Percentiles rank a stretch among this genome's conserved stretches.
Evolutionary conservation across 306 rosid species (phyloP).

Genomic region (Dryas drummondii): DNA sequence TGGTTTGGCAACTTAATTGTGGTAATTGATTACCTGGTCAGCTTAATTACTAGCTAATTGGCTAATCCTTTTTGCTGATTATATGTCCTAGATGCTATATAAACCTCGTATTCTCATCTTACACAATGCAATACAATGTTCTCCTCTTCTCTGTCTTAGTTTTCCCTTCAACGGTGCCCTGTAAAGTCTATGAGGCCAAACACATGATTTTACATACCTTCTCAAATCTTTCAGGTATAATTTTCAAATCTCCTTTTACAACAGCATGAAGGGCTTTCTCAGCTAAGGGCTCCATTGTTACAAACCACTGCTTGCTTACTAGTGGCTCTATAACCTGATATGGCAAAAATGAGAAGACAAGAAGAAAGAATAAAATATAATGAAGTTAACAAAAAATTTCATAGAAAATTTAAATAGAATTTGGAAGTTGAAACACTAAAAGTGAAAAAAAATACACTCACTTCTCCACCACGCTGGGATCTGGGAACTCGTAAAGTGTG

Average conservation of each 20-base stretch:
- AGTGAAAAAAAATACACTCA: constrained; percentile 37
- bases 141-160: too few species aligned
- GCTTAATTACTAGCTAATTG: too few species aligned
- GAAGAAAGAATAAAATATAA: background rate
- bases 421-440: background rate
- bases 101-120: too few species aligned
- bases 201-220: constrained; percentile 49
- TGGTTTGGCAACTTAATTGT: too few species aligned
- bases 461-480: constrained; percentile 99
- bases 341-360: constrained; percentile 20
- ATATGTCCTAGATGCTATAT: too few species aligned
- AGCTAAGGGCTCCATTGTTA: constrained; percentile 93
- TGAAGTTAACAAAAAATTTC: constrained; percentile 8
- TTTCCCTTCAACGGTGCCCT: background rate
- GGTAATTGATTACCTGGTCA: too few species aligned
- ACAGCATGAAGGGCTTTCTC: constrained; percentile 83
- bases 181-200: background rate
- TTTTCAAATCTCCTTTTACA: constrained; percentile 74
- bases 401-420: constrained; percentile 16
- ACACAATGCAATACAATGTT: too few species aligned
- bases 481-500: constrained; percentile 92
- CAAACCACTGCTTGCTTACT: constrained; percentile 98
- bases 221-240: constrained; percentile 92
- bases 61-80: too few species aligned
- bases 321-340: constrained; percentile 92